These are phyloP conservation scores for Ophiobolus disseminans DNA, from an alignment of 2,329 filamentous ascomycete genomes.

Conservation along the genomic window DNA sequence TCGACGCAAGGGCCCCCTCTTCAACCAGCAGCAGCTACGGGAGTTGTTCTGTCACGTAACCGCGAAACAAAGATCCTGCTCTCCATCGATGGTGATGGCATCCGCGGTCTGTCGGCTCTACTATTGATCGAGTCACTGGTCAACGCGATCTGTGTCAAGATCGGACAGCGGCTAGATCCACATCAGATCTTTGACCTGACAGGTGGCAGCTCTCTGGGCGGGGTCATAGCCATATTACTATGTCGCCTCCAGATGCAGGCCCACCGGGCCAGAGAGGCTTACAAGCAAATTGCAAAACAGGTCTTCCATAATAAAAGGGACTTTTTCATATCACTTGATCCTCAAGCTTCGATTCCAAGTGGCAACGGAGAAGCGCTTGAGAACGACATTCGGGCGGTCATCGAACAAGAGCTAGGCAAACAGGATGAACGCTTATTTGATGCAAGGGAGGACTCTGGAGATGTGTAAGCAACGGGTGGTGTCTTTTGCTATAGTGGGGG, in stretches of 20 bases:
- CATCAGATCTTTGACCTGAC: slow-evolving; percentile 44
- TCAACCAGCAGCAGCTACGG: slow-evolving; percentile 8
- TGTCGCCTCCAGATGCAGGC: slow-evolving; percentile 40
- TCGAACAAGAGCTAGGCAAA: slow-evolving; percentile 24
- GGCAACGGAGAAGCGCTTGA: slow-evolving; percentile 26
- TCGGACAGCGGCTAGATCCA: slow-evolving; percentile 31
- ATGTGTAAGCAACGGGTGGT: slow-evolving; percentile 36
- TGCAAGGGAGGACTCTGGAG: slow-evolving; percentile 29
- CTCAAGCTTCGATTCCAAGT: slow-evolving; percentile 12
- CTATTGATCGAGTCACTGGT: slow-evolving; percentile 41
- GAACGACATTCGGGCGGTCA: slow-evolving; percentile 26
- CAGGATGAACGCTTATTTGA: slow-evolving; percentile 34
- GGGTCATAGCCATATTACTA: slow-evolving; percentile 38
- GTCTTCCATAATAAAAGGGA: slow-evolving; percentile 36
- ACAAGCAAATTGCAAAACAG: slow-evolving; percentile 31
- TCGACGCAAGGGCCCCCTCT: not conserved
- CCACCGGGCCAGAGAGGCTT: slow-evolving; percentile 38
- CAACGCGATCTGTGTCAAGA: slow-evolving; percentile 38
- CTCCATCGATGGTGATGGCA: slow-evolving; percentile 42
- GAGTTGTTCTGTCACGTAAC: slow-evolving; percentile 18
- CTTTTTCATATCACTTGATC: slow-evolving; percentile 36
- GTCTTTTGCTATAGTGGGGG: not conserved
- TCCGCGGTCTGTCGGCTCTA: slow-evolving; percentile 39
- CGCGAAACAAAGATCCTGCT: slow-evolving; percentile 43
- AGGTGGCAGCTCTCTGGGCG: slow-evolving; percentile 37